Evolutionary conservation across 1,284 basidiomycete species (phyloP).

Genomic region (Waitea zeae): DNA sequence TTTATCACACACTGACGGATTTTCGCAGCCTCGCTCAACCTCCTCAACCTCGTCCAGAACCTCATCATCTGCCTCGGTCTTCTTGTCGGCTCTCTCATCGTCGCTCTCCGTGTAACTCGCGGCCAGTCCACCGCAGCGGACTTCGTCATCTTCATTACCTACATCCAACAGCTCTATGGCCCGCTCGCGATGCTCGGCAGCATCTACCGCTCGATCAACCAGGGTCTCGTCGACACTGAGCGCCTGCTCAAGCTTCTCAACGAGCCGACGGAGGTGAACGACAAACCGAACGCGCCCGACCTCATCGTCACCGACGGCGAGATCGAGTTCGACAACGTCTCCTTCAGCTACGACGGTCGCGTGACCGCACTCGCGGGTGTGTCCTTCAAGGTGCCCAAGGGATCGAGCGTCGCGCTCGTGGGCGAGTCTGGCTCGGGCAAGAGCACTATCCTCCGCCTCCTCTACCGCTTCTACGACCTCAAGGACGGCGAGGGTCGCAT

Average conservation of each 20-base stretch:
- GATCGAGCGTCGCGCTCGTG: slow-evolving; percentile 68
- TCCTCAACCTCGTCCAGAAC: slow-evolving; percentile 64
- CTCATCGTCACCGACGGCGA: slow-evolving; percentile 58
- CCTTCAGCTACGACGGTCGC: slow-evolving; percentile 70
- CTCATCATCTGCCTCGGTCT: slow-evolving; percentile 68
- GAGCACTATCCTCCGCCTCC: slow-evolving; percentile 64
- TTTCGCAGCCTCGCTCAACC: slow-evolving; percentile 41
- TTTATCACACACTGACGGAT: slow-evolving; percentile 1
- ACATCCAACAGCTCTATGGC: slow-evolving; percentile 61
- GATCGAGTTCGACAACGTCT: slow-evolving; percentile 77
- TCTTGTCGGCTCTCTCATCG: slow-evolving; percentile 62
- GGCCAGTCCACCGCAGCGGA: slow-evolving; percentile 30
- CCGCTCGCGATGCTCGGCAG: slow-evolving; percentile 61
- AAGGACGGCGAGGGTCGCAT: slow-evolving; percentile 56
- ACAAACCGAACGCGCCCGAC: slow-evolving; percentile 59
- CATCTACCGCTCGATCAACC: slow-evolving; percentile 58
- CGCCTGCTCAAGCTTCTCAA: slow-evolving; percentile 56
- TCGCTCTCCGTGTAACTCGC: slow-evolving; percentile 44
- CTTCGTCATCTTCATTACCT: slow-evolving; percentile 70
- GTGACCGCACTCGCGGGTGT: slow-evolving; percentile 58
- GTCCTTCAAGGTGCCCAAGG: slow-evolving; percentile 73
- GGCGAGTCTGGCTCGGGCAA: slow-evolving; percentile 72
- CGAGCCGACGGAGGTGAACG: slow-evolving; percentile 69
- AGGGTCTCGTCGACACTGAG: slow-evolving; percentile 67
- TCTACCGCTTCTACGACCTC: slow-evolving; percentile 86